These are phyloP conservation scores for Verticillium albo-atrum DNA, from an alignment of 2,329 filamentous ascomycete genomes.

Conservation along the genomic window DNA sequence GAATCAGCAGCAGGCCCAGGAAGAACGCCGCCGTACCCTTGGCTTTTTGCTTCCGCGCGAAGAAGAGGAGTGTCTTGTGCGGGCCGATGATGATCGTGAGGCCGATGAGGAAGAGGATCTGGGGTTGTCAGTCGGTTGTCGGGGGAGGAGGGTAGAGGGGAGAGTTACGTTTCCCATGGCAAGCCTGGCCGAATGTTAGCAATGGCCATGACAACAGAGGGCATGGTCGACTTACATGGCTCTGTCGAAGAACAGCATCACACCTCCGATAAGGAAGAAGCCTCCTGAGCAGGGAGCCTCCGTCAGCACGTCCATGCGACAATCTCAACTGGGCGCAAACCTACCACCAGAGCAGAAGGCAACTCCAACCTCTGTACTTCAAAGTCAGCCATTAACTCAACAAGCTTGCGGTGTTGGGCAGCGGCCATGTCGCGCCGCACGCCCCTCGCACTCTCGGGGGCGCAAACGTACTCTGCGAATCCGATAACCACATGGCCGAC, in stretches of 20 bases:
- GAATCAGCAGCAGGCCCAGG: conserved; percentile 75
- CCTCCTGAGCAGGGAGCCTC: conserved; percentile 55
- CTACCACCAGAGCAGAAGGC: conserved; percentile 96
- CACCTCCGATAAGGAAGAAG: conserved; percentile 90
- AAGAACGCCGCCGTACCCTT: conserved; percentile 89
- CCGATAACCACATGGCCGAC: conserved; percentile 94
- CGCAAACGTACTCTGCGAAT: conserved; percentile 76
- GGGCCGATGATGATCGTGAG: conserved; percentile 93
- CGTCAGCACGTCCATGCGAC: conserved; percentile 3
- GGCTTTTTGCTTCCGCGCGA: conserved; percentile 87
- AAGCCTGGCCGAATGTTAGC: conserved; percentile 52
- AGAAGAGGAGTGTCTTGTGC: conserved; percentile 88
- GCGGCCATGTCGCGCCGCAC: not conserved
- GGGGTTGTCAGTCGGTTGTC: conserved; percentile 10
- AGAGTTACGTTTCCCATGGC: conserved; percentile 91
- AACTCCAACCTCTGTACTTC: conserved; percentile 79
- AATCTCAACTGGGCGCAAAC: conserved; percentile 34
- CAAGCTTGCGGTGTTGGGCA: not conserved
- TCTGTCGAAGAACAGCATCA: conserved; percentile 96
- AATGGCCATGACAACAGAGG: not conserved
- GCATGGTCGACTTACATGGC: conserved; percentile 64
- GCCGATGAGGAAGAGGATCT: conserved; percentile 98
- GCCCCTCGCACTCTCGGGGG: not conserved
- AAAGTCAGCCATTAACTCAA: conserved; percentile 22
- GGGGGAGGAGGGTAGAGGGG: conserved; percentile 8